Evolutionary conservation across 2,329 filamentous ascomycete genomes (phyloP).

Genomic region (Xylariaceae sp.): DNA sequence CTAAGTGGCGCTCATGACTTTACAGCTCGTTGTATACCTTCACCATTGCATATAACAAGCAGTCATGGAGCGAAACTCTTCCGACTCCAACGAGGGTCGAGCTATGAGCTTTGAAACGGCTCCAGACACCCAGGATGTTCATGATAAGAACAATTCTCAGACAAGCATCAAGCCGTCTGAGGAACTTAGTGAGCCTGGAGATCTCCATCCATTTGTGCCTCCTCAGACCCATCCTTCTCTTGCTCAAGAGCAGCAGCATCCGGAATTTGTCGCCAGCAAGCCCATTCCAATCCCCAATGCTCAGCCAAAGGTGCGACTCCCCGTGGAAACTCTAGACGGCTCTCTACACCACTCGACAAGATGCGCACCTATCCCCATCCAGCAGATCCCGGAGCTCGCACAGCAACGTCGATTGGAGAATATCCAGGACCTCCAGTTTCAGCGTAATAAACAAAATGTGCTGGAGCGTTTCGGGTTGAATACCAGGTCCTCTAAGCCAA

Average conservation of each 20-base stretch:
- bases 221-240: background rate
- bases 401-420: background rate
- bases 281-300: constrained; percentile 17
- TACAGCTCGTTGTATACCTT: background rate
- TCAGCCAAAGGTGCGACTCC: background rate
- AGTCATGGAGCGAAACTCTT: constrained; percentile 3
- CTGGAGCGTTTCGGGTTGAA: background rate
- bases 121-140: background rate
- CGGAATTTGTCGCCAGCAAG: background rate
- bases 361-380: constrained; percentile 1
- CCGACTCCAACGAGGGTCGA: background rate
- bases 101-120: background rate
- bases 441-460: background rate
- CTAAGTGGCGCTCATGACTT: background rate
- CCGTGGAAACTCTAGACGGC: background rate
- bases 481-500: too few relatives aligned
- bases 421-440: background rate
- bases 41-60: background rate
- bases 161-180: background rate
- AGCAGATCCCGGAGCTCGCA: background rate
- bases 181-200: background rate
- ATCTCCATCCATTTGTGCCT: too few relatives aligned
- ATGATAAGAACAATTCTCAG: background rate
- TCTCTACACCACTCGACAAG: background rate
- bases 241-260: background rate